Evolutionary conservation across 2,329 filamentous ascomycete genomes (phyloP), one percentile per base, ranked within the genome.

Genomic region (Triangularia setosa): DNA sequence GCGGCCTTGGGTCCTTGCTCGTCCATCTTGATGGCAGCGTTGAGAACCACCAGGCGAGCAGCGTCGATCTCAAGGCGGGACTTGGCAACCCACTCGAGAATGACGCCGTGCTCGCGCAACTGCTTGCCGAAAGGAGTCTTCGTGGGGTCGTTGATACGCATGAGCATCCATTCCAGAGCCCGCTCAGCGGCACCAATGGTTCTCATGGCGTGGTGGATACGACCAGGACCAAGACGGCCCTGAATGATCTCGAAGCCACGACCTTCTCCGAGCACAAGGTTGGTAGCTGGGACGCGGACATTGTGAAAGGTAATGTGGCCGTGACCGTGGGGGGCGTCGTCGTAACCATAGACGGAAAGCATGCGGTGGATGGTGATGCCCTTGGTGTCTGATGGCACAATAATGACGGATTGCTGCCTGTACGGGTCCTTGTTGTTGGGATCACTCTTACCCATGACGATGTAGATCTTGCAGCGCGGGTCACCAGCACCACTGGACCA

Each of bases 201-300:
- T 69, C 95, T 89, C 95, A 99, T 99, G 65, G 93, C 92, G 80
- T 99, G 95, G 81, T 99, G 95, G 75, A 99, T 98, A 64, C 95
- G 91, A 33, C 95, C 95, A 1, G 95, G 95, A 1, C 95, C 95
- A 24, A 99, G 89, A 71, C 95, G 92, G 64, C 95, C 95, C 77
- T 99, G 95, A 74, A 99, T 97, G 75, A 99, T 97, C 79, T 99
- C 95, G 77, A 99, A 99, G 21, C 95, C 95, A 68, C 92, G 88
- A 69, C 95, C 95, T 76, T 95, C 92, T 66, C 95, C 94, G 3
- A 99, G 89, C 11, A 98, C 90, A 74, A 99, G 89, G 80, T 91
- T 95, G 72, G 82, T 81, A 30, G 83, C 87, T 7, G 94, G 94
- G 0, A 99, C 91, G 65, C 94, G 90, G 67, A 98, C 95, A 75